Percentiles rank a stretch among this genome's conserved stretches.
These are phyloP conservation scores for Gaultheria prostrata DNA, from an alignment of 148 eudicot species.

Conservation along the genomic window DNA sequence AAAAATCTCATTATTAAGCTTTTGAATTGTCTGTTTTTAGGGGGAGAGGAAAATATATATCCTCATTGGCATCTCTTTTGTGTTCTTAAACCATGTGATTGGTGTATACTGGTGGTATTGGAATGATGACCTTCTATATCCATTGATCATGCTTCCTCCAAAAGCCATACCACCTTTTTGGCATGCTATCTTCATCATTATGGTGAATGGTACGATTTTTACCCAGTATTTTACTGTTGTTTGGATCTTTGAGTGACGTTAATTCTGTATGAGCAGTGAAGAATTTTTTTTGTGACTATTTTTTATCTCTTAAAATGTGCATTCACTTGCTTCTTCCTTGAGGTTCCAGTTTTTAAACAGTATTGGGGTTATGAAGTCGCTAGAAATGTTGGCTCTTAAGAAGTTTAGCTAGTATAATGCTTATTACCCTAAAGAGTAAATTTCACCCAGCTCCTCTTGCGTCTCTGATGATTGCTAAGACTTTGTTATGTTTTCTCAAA, in stretches of 20 bases:
- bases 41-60: constrained; percentile 77
- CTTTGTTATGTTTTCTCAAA: not conserved
- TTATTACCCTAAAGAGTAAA: not conserved
- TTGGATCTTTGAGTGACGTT: not conserved
- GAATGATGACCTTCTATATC: constrained; percentile 72
- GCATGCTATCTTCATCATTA: constrained; percentile 81
- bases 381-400: not conserved
- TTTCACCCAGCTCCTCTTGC: not conserved
- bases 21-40: constrained; percentile 36
- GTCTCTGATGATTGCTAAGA: not conserved
- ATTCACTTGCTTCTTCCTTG: not conserved
- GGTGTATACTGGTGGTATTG: constrained; percentile 94
- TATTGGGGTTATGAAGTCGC: not conserved
- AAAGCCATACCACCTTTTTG: constrained; percentile 95
- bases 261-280: not conserved
- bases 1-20: constrained; percentile 1
- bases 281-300: not conserved
- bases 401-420: not conserved
- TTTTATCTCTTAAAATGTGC: not conserved
- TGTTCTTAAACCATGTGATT: constrained; percentile 68
- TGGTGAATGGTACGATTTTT: constrained; percentile 47
- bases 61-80: constrained; percentile 53
- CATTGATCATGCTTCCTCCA: constrained; percentile 85
- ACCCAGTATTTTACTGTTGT: not conserved
- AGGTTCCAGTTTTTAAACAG: not conserved